Evolutionary conservation across 2,329 filamentous ascomycete genomes (phyloP).

Genomic region (Chrysosporium queenslandicum): DNA sequence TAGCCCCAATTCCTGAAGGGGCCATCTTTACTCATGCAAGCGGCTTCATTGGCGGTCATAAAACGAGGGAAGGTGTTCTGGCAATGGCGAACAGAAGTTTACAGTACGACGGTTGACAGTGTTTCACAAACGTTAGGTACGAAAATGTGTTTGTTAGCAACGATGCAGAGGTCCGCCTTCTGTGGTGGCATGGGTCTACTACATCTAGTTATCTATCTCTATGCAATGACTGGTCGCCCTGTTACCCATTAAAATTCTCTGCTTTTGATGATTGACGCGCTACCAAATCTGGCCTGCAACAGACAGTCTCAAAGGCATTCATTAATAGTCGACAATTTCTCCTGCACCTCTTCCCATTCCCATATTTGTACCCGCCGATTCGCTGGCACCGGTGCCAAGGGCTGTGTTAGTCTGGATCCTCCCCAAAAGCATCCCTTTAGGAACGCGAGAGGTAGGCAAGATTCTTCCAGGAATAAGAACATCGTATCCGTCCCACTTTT

Average conservation of each 20-base stretch:
- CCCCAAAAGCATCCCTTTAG: too few species aligned
- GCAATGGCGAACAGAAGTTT: constrained; percentile 57
- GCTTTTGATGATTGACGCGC: too few species aligned
- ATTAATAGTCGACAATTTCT: too few species aligned
- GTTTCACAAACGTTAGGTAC: background rate
- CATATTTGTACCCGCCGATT: too few species aligned
- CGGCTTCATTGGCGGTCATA: constrained; percentile 93
- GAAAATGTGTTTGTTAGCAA: background rate
- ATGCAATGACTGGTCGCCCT: too few species aligned
- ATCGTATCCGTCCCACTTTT: background rate
- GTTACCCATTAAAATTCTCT: too few species aligned
- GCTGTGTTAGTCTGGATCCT: too few species aligned
- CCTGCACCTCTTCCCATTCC: too few species aligned
- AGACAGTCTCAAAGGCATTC: too few species aligned
- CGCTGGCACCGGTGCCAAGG: too few species aligned
- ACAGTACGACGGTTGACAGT: background rate
- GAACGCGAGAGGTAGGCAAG: too few species aligned
- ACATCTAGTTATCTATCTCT: background rate
- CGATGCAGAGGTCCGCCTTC: background rate
- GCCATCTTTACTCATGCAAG: constrained; percentile 89
- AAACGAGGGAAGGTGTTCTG: constrained; percentile 77
- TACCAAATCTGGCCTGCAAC: too few species aligned
- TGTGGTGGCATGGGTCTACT: background rate
- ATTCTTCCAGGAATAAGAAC: background rate
- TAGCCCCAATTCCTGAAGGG: constrained; percentile 38